phyloP scores from a whole-genome alignment of 73 alveolate genomes.

The Paramecium tetraurelia region DNA sequence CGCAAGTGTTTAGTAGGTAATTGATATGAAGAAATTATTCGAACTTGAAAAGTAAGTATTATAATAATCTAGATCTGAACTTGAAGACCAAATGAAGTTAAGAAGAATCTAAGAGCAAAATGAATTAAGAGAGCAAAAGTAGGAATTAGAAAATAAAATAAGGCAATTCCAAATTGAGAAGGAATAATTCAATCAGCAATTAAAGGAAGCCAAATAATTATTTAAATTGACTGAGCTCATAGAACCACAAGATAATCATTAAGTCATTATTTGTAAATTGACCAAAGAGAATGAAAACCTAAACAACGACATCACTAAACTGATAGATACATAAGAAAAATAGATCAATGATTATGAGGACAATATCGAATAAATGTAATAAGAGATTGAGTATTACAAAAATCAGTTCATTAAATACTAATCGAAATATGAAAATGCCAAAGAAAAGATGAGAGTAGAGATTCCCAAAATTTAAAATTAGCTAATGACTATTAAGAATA shows the following conservation, averaged over 20 bases:
- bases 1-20: not conserved
- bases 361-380: not conserved
- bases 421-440: not conserved
- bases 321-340: not conserved
- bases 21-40: not conserved
- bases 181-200: not conserved
- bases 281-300: not conserved
- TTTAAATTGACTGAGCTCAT: not conserved
- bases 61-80: not conserved
- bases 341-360: not conserved
- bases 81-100: not conserved
- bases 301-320: not conserved
- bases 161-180: not conserved
- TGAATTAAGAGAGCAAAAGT: not conserved
- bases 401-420: not conserved
- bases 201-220: not conserved
- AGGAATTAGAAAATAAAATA: not conserved
- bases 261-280: not conserved
- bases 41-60: not conserved
- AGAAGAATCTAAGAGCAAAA: not conserved
- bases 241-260: not conserved
- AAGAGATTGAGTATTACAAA: not conserved
- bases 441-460: not conserved
- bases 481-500: not conserved
- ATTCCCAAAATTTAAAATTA: not conserved